phyloP scores from a whole-genome alignment of 176 grass and related monocot species.

The Chrysopogon serrulatus region DNA sequence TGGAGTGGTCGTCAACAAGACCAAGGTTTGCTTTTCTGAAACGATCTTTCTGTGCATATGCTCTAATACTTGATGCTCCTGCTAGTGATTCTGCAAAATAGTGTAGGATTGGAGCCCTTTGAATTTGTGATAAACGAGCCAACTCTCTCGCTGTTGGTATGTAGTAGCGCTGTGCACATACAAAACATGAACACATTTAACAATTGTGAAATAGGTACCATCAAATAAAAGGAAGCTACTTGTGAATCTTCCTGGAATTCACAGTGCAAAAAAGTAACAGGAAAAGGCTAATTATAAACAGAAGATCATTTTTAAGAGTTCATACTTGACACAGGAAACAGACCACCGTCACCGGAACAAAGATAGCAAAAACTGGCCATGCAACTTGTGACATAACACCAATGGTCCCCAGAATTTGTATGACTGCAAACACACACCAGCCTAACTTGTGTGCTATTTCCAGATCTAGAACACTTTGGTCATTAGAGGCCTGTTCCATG shows the following conservation, averaged over 20 bases:
- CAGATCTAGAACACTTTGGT: slow-evolving; percentile 85
- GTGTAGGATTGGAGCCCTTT: slow-evolving; percentile 89
- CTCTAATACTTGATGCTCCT: slow-evolving; percentile 84
- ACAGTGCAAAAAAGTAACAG: background rate
- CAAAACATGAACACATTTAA: slow-evolving; percentile 24
- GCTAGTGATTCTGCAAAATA: slow-evolving; percentile 86
- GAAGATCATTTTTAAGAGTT: background rate
- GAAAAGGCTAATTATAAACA: background rate
- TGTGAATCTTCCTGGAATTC: background rate
- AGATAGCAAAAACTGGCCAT: slow-evolving; percentile 91
- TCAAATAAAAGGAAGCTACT: slow-evolving; percentile 4
- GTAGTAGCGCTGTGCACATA: slow-evolving; percentile 75
- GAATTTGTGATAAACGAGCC: slow-evolving; percentile 77
- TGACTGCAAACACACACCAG: slow-evolving; percentile 69
- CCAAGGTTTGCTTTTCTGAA: slow-evolving; percentile 77
- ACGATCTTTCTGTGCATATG: slow-evolving; percentile 68
- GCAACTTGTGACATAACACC: slow-evolving; percentile 92
- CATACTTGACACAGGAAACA: slow-evolving; percentile 81
- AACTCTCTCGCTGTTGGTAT: slow-evolving; percentile 88
- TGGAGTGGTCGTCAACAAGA: slow-evolving; percentile 67
- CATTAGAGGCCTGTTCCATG: slow-evolving; percentile 62
- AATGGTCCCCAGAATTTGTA: slow-evolving; percentile 90
- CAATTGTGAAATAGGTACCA: background rate
- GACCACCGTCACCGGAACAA: slow-evolving; percentile 75
- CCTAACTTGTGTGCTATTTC: slow-evolving; percentile 74